Percentiles rank a stretch among this genome's conserved stretches.
Conservation (phyloP, 2,329 filamentous ascomycete species). For the Trichoderma sp. region DNA sequence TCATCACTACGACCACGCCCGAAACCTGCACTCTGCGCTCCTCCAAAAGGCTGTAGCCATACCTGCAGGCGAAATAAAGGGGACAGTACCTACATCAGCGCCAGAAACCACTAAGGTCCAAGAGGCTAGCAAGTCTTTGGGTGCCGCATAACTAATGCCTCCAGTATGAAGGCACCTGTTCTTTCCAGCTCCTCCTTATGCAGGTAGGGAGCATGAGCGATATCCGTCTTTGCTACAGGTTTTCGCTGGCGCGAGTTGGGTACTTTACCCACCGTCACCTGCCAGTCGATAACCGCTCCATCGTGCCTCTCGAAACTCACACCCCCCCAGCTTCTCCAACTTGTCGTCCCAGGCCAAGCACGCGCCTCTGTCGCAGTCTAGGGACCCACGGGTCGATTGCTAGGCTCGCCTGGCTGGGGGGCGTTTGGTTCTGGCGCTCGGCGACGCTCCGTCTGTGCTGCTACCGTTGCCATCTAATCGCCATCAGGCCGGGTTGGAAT, state of each 20-base stretch:
- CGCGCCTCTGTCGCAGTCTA: slow-evolving; percentile 9
- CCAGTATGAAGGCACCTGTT: neutral
- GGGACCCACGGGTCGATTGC: slow-evolving; percentile 17
- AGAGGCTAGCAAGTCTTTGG: slow-evolving; percentile 14
- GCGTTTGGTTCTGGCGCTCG: neutral
- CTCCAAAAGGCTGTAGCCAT: neutral
- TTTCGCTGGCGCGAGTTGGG: neutral
- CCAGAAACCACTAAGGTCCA: slow-evolving; percentile 15
- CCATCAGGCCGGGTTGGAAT: slow-evolving; percentile 18
- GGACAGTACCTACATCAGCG: slow-evolving; percentile 4
- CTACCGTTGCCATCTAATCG: slow-evolving; percentile 19
- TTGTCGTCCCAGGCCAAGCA: slow-evolving; percentile 10
- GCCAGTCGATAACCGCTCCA: slow-evolving; percentile 10
- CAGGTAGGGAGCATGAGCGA: slow-evolving; percentile 10
- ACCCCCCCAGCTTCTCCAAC: slow-evolving; percentile 13
- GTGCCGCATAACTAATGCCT: neutral
- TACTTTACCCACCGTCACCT: slow-evolving; percentile 8
- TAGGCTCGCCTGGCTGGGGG: slow-evolving; percentile 13
- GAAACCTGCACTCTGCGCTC: no score
- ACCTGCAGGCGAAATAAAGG: neutral
- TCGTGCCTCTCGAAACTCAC: slow-evolving; percentile 5
- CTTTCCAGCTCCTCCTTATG: neutral
- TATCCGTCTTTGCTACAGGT: neutral
- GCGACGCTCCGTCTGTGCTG: slow-evolving; percentile 14
- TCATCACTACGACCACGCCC: slow-evolving; percentile 10